Base-by-base conservation (phyloP, 1,139 yeast genomes). In the Sugiyamaella novakii region DNA sequence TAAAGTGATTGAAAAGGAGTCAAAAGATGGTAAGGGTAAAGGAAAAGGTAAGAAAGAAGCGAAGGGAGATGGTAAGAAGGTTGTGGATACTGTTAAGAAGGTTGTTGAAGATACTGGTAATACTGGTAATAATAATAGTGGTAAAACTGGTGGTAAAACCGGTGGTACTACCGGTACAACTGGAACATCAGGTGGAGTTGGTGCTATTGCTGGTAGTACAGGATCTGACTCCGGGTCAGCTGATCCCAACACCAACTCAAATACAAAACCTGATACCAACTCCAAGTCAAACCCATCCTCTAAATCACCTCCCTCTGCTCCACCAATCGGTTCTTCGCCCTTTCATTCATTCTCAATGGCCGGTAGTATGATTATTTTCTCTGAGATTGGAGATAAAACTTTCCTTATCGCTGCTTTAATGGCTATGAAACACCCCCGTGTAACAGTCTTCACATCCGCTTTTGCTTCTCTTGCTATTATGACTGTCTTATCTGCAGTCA, bases 311-410 rank as follows among this genome's bases (percentile, higher is more conserved):
- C 21, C 21, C 33, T 12, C 30, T 18, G 12, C 21, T 10, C 18
- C 15, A 15, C 11, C 39, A 8, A 15, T 29, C 11, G 45, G 38
- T 11, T 11, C 46, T 8, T 38, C 42, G 17, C 41, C 49, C 6
- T 50, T 60, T 18, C 60, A 64, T 40, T 63, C 71, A 12, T 63
- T 71, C 41, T 44, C 65, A 37, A 68, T 71, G 59, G 64, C 76
- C 5, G 57, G 64, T 24, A 54, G 65, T 49, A 92, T 92, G 98
- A 92, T 92, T 63, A 72, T 87, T 36, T 87, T 89, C 24, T 87
- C 96, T 22, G 99, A 92, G 68, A 83, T 94, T 54, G 98, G 98
- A 50, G 99, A 92, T 69, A 94, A 92, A 72, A 92, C 99, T 0
- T 92, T 92, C 64, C 77, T 92, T 59, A 89, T 94, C 59, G 97